Evolutionary conservation across 768 basidiomycete genomes (phyloP).

Genomic region (Auriculariales sp.): DNA sequence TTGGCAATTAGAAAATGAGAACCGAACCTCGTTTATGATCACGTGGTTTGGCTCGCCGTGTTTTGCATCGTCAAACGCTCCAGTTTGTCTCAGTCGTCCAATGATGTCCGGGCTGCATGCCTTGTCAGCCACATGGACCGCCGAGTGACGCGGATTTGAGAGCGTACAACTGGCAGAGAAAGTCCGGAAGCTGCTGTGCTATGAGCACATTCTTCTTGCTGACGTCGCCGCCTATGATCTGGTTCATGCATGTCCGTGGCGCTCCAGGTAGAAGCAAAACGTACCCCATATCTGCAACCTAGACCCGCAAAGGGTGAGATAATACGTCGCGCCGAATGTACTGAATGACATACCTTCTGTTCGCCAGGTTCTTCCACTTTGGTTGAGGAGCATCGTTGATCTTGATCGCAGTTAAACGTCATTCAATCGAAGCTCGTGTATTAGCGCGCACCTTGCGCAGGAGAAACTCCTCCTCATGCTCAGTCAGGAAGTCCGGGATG

Average conservation of each 20-base stretch:
- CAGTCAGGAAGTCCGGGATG: slow-evolving; percentile 59
- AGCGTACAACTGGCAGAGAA: slow-evolving; percentile 48
- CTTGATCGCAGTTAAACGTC: slow-evolving; percentile 22
- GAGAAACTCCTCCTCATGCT: slow-evolving; percentile 63
- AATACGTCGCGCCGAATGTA: not conserved
- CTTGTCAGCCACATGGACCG: not conserved
- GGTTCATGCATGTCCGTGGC: slow-evolving; percentile 6
- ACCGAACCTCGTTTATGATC: slow-evolving; percentile 66
- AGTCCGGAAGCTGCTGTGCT: slow-evolving; percentile 53
- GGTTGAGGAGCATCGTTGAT: slow-evolving; percentile 61
- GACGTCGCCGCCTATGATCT: slow-evolving; percentile 52
- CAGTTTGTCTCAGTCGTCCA: slow-evolving; percentile 46
- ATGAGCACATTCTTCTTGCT: slow-evolving; percentile 54
- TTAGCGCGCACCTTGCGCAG: slow-evolving; percentile 46
- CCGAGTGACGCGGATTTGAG: not conserved
- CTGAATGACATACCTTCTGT: slow-evolving; percentile 41
- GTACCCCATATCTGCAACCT: slow-evolving; percentile 67
- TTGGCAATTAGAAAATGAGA: slow-evolving; percentile 1
- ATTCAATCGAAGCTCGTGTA: not conserved
- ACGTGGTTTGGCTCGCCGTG: slow-evolving; percentile 73
- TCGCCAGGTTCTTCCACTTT: slow-evolving; percentile 65
- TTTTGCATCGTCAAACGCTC: slow-evolving; percentile 46
- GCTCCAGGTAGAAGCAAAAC: slow-evolving; percentile 7
- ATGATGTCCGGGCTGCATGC: slow-evolving; percentile 58
- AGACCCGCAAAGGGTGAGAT: not conserved